These are phyloP conservation scores for Silene vulgaris DNA, from an alignment of 179 eudicot genomes.

Conservation along the genomic window DNA sequence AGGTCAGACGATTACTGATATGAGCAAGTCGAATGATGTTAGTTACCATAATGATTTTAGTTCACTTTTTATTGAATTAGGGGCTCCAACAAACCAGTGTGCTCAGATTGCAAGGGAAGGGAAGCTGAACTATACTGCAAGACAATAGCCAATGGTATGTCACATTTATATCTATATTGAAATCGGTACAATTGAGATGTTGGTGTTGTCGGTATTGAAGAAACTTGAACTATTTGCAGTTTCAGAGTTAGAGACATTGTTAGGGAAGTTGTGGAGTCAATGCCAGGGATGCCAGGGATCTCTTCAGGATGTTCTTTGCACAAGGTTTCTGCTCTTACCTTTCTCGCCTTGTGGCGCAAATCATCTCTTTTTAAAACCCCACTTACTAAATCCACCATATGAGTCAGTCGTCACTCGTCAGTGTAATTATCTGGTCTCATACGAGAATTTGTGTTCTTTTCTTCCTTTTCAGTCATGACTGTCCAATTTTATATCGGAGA, in stretches of 20 bases:
- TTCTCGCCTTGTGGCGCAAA: background rate
- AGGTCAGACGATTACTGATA: background rate
- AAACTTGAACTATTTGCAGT: slow-evolving; percentile 50
- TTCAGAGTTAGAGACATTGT: slow-evolving; percentile 80
- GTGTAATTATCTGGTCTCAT: too few species aligned
- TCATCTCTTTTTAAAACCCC: background rate
- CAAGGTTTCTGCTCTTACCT: slow-evolving; percentile 51
- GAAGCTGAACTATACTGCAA: slow-evolving; percentile 98
- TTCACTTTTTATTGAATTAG: too few species aligned
- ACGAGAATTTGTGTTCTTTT: too few species aligned
- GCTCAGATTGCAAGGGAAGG: slow-evolving; percentile 94
- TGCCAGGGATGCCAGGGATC: slow-evolving; percentile 99
- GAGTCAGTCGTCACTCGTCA: too few species aligned
- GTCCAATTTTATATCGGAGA: too few species aligned
- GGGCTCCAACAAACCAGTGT: slow-evolving; percentile 61
- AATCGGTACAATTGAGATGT: background rate
- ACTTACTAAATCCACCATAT: background rate
- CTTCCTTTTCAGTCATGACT: too few species aligned
- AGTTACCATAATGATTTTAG: background rate
- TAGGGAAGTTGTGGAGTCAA: slow-evolving; percentile 95
- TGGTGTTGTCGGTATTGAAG: too few species aligned
- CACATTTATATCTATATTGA: slow-evolving; percentile 11
- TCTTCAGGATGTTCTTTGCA: slow-evolving; percentile 96
- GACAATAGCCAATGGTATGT: slow-evolving; percentile 72
- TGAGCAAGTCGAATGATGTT: background rate